Conservation (phyloP, 768 basidiomycete genomes). For the Hygrophoropsis aurantiaca region DNA sequence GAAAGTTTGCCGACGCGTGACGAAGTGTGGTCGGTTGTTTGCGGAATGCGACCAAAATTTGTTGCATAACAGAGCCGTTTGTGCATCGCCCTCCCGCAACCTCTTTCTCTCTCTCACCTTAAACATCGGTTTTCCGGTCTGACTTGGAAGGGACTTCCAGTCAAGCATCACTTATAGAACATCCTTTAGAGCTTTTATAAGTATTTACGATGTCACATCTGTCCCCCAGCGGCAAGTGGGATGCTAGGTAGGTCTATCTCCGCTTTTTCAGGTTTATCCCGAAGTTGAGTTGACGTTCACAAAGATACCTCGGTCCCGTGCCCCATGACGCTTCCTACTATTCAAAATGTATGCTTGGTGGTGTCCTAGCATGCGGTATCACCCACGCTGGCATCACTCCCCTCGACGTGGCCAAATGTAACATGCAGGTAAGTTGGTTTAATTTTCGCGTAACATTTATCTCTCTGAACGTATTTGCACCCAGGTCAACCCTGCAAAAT, state of each 20-base stretch:
- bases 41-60: constrained; percentile 7
- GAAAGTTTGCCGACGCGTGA: background rate
- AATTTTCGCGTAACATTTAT: background rate
- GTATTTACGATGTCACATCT: constrained; percentile 49
- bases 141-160: constrained; percentile 33
- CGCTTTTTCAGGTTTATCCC: background rate
- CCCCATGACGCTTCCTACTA: constrained; percentile 78
- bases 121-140: constrained; percentile 18
- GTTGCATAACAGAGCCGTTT: background rate
- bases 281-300: constrained; percentile 9
- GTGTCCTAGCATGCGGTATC: constrained; percentile 82
- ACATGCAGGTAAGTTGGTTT: constrained; percentile 71
- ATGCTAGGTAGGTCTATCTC: constrained; percentile 53
- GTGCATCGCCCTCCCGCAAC: constrained; percentile 11
- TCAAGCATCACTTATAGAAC: constrained; percentile 22
- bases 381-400: constrained; percentile 89
- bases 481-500: constrained; percentile 79
- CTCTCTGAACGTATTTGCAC: background rate
- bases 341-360: constrained; percentile 85
- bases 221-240: constrained; percentile 63
- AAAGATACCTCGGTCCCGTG: constrained; percentile 67
- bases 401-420: constrained; percentile 87
- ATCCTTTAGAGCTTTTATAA: constrained; percentile 31
- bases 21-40: constrained; percentile 9
- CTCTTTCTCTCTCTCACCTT: constrained; percentile 26